phyloP scores from a whole-genome alignment of 1,284 basidiomycete genomes.

The Cryptococcus sp. region DNA sequence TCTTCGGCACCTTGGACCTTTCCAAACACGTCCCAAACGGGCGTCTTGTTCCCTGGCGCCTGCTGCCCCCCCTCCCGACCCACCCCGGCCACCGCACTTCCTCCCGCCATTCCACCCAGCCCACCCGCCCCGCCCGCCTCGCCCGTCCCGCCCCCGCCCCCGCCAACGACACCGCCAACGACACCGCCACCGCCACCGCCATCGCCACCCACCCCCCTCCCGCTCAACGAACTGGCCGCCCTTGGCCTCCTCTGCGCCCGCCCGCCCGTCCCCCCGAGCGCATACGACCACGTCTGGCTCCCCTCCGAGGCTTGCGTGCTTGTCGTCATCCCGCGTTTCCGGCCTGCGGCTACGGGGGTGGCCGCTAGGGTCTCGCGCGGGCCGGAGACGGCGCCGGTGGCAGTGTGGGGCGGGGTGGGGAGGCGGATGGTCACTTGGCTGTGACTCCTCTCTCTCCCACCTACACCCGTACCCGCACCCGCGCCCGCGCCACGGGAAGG shows the following conservation, averaged over 20 bases:
- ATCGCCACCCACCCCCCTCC: neutral
- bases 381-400: neutral
- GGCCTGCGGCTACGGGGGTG: neutral
- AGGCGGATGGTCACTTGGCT: neutral
- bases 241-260: conserved; percentile 32
- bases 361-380: neutral
- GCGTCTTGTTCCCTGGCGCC: conserved; percentile 3
- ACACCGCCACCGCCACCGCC: too few species aligned
- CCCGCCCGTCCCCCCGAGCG: conserved; percentile 48
- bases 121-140: neutral
- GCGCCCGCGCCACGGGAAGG: too few species aligned
- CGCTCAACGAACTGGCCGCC: conserved; percentile 13
- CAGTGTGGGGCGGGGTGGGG: neutral
- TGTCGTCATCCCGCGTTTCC: too few species aligned
- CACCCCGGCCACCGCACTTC: conserved; percentile 38
- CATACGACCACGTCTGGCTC: conserved; percentile 33
- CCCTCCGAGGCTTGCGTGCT: neutral
- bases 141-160: neutral
- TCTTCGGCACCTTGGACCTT: conserved; percentile 5
- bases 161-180: too few species aligned
- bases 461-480: too few species aligned
- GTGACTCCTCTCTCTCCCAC: neutral
- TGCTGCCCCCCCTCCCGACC: conserved; percentile 12
- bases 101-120: neutral
- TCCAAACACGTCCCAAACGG: conserved; percentile 32